Conservation (phyloP, 768 basidiomycete genomes). For the Naganishia onofrii region DNA sequence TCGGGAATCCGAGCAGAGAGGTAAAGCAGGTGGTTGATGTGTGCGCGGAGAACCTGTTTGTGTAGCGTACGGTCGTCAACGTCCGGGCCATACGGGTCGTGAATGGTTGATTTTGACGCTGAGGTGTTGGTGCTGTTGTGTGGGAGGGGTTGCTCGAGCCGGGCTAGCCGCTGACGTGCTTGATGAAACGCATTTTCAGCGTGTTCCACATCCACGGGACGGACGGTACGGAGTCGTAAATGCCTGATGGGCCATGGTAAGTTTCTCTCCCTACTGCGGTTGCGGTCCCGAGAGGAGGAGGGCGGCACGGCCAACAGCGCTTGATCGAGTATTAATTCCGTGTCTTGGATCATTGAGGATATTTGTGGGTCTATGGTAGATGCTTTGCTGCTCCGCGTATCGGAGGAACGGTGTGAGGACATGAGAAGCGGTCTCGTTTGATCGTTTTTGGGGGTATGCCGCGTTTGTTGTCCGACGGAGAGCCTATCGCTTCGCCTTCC, state of each 20-base stretch:
- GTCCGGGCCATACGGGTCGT: no score
- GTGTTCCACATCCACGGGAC: constrained; percentile 14
- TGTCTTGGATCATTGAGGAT: not conserved
- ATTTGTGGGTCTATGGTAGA: not conserved
- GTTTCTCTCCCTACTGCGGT: not conserved
- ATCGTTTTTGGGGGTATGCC: no score
- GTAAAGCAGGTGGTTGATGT: constrained; percentile 41
- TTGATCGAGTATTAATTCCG: not conserved
- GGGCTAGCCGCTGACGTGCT: not conserved
- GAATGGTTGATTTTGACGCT: no score
- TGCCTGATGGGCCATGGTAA: constrained; percentile 6
- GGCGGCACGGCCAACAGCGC: not conserved
- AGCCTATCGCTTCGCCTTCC: no score
- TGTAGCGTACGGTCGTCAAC: constrained; percentile 54
- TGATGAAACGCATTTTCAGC: constrained; percentile 22
- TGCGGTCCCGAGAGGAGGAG: not conserved
- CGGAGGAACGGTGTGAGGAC: no score
- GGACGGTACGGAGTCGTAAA: constrained; percentile 11
- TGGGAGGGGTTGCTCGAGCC: no score
- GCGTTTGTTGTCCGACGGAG: no score
- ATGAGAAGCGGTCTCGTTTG: not conserved
- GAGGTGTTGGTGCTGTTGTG: no score
- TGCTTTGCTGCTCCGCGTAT: no score
- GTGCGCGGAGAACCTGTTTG: constrained; percentile 64
- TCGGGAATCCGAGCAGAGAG: constrained; percentile 34